Conservation (phyloP, 768 basidiomycete species). For the Rhizopogon salebrosus region DNA sequence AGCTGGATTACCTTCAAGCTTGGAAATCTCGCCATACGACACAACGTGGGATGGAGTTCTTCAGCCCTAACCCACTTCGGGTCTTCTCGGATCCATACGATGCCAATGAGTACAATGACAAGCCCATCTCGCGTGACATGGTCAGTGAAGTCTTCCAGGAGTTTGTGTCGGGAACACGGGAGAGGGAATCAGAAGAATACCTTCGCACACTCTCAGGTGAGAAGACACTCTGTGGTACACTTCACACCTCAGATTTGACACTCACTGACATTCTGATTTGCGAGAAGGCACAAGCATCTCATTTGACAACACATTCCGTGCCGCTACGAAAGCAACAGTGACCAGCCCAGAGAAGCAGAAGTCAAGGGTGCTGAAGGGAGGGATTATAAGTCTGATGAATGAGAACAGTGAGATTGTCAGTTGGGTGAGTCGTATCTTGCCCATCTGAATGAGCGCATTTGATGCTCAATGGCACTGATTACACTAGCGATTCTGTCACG, state of each 20-base stretch:
- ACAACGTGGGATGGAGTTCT: not conserved
- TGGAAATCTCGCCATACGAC: not conserved
- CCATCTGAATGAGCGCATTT: no score
- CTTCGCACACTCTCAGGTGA: not conserved
- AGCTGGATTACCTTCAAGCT: conserved; percentile 13
- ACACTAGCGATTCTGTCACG: conserved; percentile 10
- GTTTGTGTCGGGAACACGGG: conserved; percentile 5
- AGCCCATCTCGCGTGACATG: conserved; percentile 13
- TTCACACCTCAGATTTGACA: no score
- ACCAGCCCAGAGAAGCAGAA: not conserved
- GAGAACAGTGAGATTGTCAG: conserved; percentile 9
- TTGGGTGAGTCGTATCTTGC: conserved; percentile 14
- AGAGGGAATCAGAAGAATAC: not conserved
- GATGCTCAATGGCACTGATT: not conserved
- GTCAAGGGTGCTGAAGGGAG: conserved; percentile 6
- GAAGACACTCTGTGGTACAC: not conserved
- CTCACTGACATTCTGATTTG: not conserved
- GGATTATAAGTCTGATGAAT: conserved; percentile 12
- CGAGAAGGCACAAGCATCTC: conserved; percentile 9
- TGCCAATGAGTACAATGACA: not conserved
- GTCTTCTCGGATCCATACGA: conserved; percentile 1
- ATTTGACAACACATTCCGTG: conserved; percentile 15
- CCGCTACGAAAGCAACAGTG: conserved; percentile 9
- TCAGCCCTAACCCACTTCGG: not conserved
- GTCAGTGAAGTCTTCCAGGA: conserved; percentile 14